Percentiles rank a stretch among this genome's conserved stretches.
These are phyloP conservation scores for Colletotrichum sp. DNA, from an alignment of 2,329 filamentous ascomycete genomes.

Conservation along the genomic window DNA sequence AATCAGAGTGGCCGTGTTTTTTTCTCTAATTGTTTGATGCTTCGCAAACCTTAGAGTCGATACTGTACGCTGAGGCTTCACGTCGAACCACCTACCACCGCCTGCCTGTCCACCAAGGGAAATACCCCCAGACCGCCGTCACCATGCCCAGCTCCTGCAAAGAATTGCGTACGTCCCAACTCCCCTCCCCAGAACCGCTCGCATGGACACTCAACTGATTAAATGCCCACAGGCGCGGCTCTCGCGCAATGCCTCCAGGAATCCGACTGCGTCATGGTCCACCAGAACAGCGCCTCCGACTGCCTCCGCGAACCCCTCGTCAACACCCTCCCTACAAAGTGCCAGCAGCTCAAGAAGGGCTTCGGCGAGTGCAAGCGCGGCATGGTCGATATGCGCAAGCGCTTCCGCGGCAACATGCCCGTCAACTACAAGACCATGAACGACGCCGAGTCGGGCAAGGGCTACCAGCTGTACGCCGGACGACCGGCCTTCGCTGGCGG, in stretches of 20 bases:
- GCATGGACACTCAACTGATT: neutral
- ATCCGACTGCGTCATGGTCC: slow-evolving; percentile 94
- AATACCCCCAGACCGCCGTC: slow-evolving; percentile 22
- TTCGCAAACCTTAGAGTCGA: slow-evolving; percentile 26
- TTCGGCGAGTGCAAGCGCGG: slow-evolving; percentile 96
- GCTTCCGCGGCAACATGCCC: slow-evolving; percentile 93
- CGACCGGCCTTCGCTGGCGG: slow-evolving; percentile 70
- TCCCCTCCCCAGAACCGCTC: neutral
- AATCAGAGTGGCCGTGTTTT: neutral
- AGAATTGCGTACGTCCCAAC: slow-evolving; percentile 78
- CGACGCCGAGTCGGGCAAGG: slow-evolving; percentile 63
- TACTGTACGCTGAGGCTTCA: neutral
- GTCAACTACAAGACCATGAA: slow-evolving; percentile 69
- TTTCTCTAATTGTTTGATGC: neutral
- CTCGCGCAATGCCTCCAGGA: slow-evolving; percentile 94
- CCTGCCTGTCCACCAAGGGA: slow-evolving; percentile 1
- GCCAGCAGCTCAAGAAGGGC: slow-evolving; percentile 90
- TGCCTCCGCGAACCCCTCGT: slow-evolving; percentile 85
- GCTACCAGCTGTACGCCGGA: slow-evolving; percentile 81
- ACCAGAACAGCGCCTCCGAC: slow-evolving; percentile 85
- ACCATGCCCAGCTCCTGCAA: slow-evolving; percentile 94
- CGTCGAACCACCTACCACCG: slow-evolving; percentile 4
- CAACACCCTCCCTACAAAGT: slow-evolving; percentile 83
- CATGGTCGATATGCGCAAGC: slow-evolving; percentile 98
- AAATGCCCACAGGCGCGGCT: slow-evolving; percentile 71